Base-by-base conservation (phyloP, 2,329 filamentous ascomycete genomes). In the Chrysosporium queenslandicum region DNA sequence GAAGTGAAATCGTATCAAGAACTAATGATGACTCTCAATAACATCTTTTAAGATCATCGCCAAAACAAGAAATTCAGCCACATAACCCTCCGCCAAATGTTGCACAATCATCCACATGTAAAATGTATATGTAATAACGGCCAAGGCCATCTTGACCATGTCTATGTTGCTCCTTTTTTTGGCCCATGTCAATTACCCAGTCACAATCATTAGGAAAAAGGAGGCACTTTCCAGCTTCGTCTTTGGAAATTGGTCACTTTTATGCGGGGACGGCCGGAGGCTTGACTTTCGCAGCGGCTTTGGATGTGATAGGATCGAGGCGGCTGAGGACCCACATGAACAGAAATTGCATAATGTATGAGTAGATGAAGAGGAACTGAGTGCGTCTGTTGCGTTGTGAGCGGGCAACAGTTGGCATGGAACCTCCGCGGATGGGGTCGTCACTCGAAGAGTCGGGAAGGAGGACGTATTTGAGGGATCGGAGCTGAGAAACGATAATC, bases 381-480 rank as follows among this genome's bases (percentile, higher is more conserved):
- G 89, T 95, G 57, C 90, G 78, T 66, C 88, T 82, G 69, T 86
- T 92, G 64, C 86, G 83, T 72, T 95, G 92, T 36, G 86, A 83
- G 57, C 90, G 81, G 25, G 87, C 87, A 55, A 94, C 86, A 2
- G 81, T 82, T 59, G 83, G 81, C 60, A 82, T 80, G 1, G 75
- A 74, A 11, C 75, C 76, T 53, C 74, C 64, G 55, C 82, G 77
- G 60, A 80, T 79, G 29, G 80, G 77, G 51, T 77, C 79, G 61
- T 84, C 82, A 54, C 75, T 77, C 1, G 82, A 77, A 55, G 80
- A 87, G 66, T 96, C 89, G 0, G 92, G 92, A 4, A 98, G 79
- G 12, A 98, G 78, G 23, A 98, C 92, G 63, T 98, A 98, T 74
- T 94, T 90, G 56, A 98, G 72, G 14, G 91, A 97, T 54, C 92